phyloP scores from a whole-genome alignment of 352 stramenopile genomes.

The Pythium periplocum region DNA sequence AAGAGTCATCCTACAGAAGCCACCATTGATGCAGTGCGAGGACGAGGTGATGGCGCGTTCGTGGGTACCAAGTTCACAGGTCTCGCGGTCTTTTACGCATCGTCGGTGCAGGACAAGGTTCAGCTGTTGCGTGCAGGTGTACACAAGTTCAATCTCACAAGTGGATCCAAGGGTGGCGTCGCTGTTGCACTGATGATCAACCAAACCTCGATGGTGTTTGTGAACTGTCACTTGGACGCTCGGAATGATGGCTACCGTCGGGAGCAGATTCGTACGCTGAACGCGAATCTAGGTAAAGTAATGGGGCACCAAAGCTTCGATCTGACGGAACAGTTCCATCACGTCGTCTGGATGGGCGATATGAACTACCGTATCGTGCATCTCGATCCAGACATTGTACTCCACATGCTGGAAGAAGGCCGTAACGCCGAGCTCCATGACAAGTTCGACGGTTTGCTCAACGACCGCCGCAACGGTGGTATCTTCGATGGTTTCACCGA shows the following conservation, averaged over 20 bases:
- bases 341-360: slow-evolving; percentile 88
- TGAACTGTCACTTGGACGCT: slow-evolving; percentile 83
- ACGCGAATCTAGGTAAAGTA: slow-evolving; percentile 65
- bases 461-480: slow-evolving; percentile 62
- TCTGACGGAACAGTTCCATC: slow-evolving; percentile 84
- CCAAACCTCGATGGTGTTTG: slow-evolving; percentile 76
- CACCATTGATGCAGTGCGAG: slow-evolving; percentile 74
- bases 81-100: slow-evolving; percentile 70
- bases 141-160: slow-evolving; percentile 82
- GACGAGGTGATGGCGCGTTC: slow-evolving; percentile 75
- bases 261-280: slow-evolving; percentile 79
- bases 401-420: slow-evolving; percentile 75
- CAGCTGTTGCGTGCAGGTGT: slow-evolving; percentile 64
- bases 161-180: slow-evolving; percentile 76
- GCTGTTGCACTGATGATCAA: slow-evolving; percentile 70
- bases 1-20: slow-evolving; percentile 62
- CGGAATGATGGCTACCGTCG: slow-evolving; percentile 74
- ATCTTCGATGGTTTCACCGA: slow-evolving; percentile 84
- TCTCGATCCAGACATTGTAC: slow-evolving; percentile 63
- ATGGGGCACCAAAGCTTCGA: slow-evolving; percentile 82
- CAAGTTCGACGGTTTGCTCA: slow-evolving; percentile 79
- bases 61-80: slow-evolving; percentile 84
- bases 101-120: slow-evolving; percentile 48
- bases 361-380: slow-evolving; percentile 86
- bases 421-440: slow-evolving; percentile 76